Evolutionary conservation across 1,284 basidiomycete species (phyloP).

Genomic region (Fomitopsis pinicola): DNA sequence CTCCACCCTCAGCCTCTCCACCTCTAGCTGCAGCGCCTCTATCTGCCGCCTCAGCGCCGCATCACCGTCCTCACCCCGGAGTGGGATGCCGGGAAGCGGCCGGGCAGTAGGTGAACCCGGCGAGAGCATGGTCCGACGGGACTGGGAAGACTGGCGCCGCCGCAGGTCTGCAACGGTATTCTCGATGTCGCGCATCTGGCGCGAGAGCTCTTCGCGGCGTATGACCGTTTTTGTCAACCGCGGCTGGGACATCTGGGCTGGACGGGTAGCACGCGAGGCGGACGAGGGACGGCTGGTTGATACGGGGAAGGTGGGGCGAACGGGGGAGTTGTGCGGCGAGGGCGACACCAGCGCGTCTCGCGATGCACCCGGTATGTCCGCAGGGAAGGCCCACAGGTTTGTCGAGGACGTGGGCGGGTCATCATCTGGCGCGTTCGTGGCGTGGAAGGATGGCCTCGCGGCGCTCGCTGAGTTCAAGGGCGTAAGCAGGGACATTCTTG

Average conservation of each 20-base stretch:
- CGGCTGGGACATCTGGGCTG: background rate
- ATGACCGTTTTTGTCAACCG: background rate
- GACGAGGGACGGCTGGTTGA: background rate
- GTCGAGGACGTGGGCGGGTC: background rate
- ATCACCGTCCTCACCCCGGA: background rate
- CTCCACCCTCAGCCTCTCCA: conserved; percentile 1
- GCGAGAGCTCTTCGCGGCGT: background rate
- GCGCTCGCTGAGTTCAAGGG: background rate
- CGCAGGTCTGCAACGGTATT: background rate
- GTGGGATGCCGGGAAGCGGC: background rate
- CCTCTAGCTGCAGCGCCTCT: conserved; percentile 1
- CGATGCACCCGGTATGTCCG: background rate
- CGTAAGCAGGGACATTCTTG: background rate
- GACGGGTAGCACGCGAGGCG: background rate
- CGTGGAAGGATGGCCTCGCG: background rate
- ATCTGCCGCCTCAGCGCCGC: conserved; percentile 1
- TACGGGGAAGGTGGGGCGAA: background rate
- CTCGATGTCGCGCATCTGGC: background rate
- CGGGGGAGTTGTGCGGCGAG: background rate
- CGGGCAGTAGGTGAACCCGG: background rate
- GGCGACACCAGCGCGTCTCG: background rate
- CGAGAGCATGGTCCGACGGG: background rate
- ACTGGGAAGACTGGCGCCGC: background rate
- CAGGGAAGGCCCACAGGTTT: background rate
- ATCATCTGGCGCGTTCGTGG: background rate